Base-by-base conservation (phyloP, 2,329 filamentous ascomycete genomes). In the Scolecobasidium constrictum region DNA sequence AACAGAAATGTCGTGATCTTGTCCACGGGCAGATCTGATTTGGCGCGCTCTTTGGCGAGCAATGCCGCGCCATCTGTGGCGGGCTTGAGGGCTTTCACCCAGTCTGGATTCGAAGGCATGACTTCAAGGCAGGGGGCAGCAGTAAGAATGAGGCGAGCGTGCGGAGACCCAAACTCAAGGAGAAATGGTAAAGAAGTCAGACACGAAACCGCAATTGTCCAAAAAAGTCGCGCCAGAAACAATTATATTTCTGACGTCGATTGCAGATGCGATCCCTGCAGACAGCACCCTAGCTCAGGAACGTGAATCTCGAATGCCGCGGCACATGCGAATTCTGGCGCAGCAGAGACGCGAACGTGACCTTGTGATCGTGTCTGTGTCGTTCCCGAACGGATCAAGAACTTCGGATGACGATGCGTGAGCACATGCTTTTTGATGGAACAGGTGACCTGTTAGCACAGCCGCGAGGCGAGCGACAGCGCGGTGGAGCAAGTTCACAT, bases 61-160 rank as follows among this genome's bases (percentile, higher is more conserved):
- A 87, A 70, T 54, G 85, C 79, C 31, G 71, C 68, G 48, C 83
- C 82, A 52, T 85, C 81, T 4, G 78, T 77, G 3, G 81, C 69
- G 26, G 78, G 78, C 65, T 72, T 77, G 50, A 83, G 66, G 50
- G 73, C 69, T 60, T 78, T 76, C 52, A 83, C 79, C 79, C 79
- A 83, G 60, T 72, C 66, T 31, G 75, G 75, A 50, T 69, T 61
- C 42, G 57, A 58, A 35, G 56, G 53, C 61, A 64, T 65, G 40
- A 43, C 31, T 7, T 31, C 9, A 31, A 31, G 26, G 26, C 9
- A 9, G 9, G 9, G 9, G 26, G n/a, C n/a, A n/a, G n/a, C n/a
- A n/a, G n/a, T n/a, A n/a, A n/a, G n/a, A n/a, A n/a, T n/a, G n/a
- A n/a, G n/a, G n/a, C n/a, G n/a, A n/a, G n/a, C n/a, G n/a, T n/a